phyloP scores from a whole-genome alignment of 345 rosid genomes.

The Brassica cretica region DNA sequence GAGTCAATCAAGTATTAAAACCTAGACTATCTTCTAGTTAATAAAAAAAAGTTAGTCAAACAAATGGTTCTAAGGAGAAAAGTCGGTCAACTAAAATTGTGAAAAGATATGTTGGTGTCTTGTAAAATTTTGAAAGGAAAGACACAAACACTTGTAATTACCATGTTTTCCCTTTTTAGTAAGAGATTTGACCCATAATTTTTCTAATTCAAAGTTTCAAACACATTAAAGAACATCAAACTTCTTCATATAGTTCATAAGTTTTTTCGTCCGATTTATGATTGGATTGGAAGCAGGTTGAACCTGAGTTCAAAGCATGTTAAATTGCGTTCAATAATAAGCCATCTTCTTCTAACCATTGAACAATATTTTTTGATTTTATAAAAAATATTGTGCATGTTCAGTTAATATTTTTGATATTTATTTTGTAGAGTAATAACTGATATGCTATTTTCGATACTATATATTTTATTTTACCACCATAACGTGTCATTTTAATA shows the following conservation, averaged over 20 bases:
- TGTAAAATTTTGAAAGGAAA: constrained; percentile 31
- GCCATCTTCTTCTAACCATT: not conserved
- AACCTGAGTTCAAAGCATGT: not conserved
- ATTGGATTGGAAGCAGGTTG: not conserved
- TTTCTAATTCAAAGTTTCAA: not conserved
- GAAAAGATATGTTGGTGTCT: constrained; percentile 34
- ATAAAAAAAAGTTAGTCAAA: constrained; percentile 7
- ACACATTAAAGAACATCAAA: not conserved
- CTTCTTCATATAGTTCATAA: not conserved
- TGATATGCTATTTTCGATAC: not conserved
- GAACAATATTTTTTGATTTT: not conserved
- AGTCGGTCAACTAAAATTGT: constrained; percentile 35
- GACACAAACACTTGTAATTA: constrained; percentile 31
- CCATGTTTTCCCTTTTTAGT: constrained; percentile 22
- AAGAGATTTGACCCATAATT: constrained; percentile 13
- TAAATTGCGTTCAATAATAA: not conserved
- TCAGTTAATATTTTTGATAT: not conserved
- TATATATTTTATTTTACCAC: not conserved
- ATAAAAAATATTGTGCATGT: not conserved
- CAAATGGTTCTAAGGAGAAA: constrained; percentile 22
- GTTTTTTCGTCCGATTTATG: not conserved
- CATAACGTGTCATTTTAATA: not conserved
- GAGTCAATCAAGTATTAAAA: not conserved
- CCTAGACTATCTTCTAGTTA: not conserved
- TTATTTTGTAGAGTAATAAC: not conserved